Conservation (phyloP, 257 asterid species). For the Solanum neorickii region DNA sequence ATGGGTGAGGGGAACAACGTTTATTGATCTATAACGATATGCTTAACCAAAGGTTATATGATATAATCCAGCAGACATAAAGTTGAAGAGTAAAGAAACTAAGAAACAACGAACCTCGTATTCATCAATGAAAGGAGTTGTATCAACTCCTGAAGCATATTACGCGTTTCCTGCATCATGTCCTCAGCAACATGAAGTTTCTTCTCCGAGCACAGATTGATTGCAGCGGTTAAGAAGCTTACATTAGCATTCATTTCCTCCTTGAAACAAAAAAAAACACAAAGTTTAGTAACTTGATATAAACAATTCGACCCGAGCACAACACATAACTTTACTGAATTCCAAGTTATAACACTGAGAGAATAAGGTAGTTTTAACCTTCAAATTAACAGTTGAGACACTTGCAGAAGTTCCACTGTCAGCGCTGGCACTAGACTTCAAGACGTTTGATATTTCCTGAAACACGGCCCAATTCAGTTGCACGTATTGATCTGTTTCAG, state of each 20-base stretch:
- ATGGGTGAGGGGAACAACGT: not conserved
- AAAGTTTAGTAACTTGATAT: not conserved
- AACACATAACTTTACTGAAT: not conserved
- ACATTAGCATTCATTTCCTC: constrained; percentile 5
- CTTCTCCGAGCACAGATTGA: not conserved
- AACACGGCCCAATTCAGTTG: constrained; percentile 18
- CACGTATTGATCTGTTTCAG: not conserved
- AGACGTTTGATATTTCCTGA: not conserved
- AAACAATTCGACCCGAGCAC: not conserved
- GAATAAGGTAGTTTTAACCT: constrained; percentile 18
- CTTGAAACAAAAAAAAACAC: not conserved
- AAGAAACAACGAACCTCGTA: constrained; percentile 5
- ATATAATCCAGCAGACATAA: not conserved
- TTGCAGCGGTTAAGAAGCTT: not conserved
- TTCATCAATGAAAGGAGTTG: not conserved
- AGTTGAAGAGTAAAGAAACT: not conserved
- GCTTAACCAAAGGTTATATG: not conserved
- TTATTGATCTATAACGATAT: not conserved
- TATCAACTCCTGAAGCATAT: constrained; percentile 11
- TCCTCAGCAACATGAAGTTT: constrained; percentile 1
- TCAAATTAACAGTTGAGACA: not conserved
- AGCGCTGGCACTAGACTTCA: not conserved
- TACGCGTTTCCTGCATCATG: not conserved
- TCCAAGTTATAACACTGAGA: not conserved
- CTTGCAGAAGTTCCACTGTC: not conserved